Conservation (phyloP, 2,329 filamentous ascomycete genomes). For the Trematosphaeria pertusa region DNA sequence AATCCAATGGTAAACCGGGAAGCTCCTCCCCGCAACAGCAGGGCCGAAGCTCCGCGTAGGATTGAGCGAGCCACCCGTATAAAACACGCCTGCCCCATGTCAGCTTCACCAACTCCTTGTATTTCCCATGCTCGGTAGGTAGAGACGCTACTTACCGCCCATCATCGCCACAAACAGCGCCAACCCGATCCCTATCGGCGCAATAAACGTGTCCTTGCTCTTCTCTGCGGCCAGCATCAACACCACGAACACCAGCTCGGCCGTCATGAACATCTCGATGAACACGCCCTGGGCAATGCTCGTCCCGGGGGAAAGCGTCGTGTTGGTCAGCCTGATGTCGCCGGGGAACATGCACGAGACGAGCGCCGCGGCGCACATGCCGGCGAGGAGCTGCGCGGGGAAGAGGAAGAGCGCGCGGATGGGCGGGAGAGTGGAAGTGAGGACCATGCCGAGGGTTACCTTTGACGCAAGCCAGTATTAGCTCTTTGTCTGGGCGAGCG, state of each 20-base stretch:
- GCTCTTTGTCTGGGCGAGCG: not conserved
- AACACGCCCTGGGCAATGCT: constrained; percentile 29
- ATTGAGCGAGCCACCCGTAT: constrained; percentile 52
- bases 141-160: constrained; percentile 27
- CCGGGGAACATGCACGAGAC: constrained; percentile 34
- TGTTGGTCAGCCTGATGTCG: constrained; percentile 28
- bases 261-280: constrained; percentile 31
- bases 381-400: constrained; percentile 28
- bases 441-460: constrained; percentile 33
- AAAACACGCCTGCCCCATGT: constrained; percentile 40
- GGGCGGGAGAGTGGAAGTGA: constrained; percentile 23
- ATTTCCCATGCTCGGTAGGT: no score
- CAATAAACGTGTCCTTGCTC: constrained; percentile 35
- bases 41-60: constrained; percentile 54
- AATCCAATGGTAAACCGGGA: constrained; percentile 41
- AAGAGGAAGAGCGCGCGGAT: constrained; percentile 29
- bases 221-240: constrained; percentile 40
- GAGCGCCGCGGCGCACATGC: constrained; percentile 32
- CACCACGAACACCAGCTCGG: constrained; percentile 30
- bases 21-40: constrained; percentile 46
- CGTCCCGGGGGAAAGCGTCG: constrained; percentile 18
- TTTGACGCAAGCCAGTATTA: constrained; percentile 10
- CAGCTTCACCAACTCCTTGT: not conserved
- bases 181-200: constrained; percentile 28
- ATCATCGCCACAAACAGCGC: constrained; percentile 36